Evolutionary conservation across 352 stramenopile species (phyloP), one percentile per base, ranked within the genome.

Genomic region (Halophytophthora batemanensis): DNA sequence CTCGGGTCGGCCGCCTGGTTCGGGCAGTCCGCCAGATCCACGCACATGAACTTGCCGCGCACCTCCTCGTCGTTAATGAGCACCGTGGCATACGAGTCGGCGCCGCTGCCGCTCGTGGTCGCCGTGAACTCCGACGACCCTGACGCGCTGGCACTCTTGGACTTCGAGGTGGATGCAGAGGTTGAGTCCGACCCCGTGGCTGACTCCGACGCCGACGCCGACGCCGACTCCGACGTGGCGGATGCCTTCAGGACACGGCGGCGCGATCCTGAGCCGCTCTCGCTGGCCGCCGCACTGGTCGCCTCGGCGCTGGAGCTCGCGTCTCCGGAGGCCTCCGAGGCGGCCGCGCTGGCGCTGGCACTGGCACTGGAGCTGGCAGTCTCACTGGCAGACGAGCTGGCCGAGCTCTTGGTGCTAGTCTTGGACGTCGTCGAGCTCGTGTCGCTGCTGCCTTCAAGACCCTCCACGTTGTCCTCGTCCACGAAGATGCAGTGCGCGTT

Each of bases 401-500:
- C 47, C 1, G 61, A 53, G 7, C 39, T 57, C 21, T 42, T 53
- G 21, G 35, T 34, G 8, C 60, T 10, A 69, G 48, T 35, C 59
- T 59, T 36, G 59, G 64, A 29, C 54, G 51, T 11, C 22, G 36
- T 3, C 41, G 54, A 34, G 28, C 49, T 61, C 19, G 50, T 62
- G 33, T 34, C 50, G 23, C 42, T 59, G 29, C 41, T 51, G 11
- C 63, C 66, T n/a, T 45, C 59, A 21, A 46, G 67, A 38, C 62
- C 39, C 6, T 38, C 54, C 17, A 69, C 13, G 17, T 50, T 63
- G 45, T 87, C 69, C 62, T 89, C 78, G 13, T 80, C 73, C 22
- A 89, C 78, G 23, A 94, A 89, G 2, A 94, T 67, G 45, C 83
- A 94, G 60, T 94, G 83, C 18, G 82, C 72, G 50, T 94, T 92